Evolutionary conservation across 257 asterid species (phyloP), one percentile per base, ranked within the genome.

Genomic region (Eucommia ulmoides): DNA sequence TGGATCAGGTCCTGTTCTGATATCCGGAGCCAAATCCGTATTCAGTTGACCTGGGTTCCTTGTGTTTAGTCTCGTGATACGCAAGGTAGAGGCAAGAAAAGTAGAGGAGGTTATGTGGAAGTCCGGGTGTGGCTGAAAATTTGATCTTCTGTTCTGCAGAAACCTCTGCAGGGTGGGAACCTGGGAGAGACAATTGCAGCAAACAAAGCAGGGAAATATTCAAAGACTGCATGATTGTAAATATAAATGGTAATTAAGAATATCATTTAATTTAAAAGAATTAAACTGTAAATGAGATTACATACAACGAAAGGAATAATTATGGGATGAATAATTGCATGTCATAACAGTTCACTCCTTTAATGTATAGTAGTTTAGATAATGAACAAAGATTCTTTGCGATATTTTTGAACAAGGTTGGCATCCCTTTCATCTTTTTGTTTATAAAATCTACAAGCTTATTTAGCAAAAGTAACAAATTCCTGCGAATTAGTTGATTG

Each of bases 121-220:
- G 69, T 83, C 93, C 11, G 96, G 94, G 52, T 89, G 94, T 72
- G 82, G 98, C 76, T 82, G 96, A 63, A 89, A 73, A 66, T 72
- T 82, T 17, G 94, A 76, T 52, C 96, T 66, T 3, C 86, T 82
- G 57, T 74, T 85, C 71, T 85, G 98, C 81, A 85, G 75, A 68
- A 74, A 89, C 72, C 96, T 82, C 73, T 83, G 98, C 68, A 89
- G 61, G 46, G 98, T 96, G 2, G 98, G 98, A 57, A 89, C 94
- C 98, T 89, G 81, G 25, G 55, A 74, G 14, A n/a, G n/a, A n/a
- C n/a, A 41, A 60, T 17, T 56, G 41, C 45, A 60, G 50, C 51
- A 41, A 23, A 24, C 20, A 12, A 54, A 35, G n/a, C n/a, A n/a
- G n/a, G n/a, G n/a, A n/a, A n/a, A 29, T 29, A 12, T 5, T 29